Evolutionary conservation across 768 basidiomycete species (phyloP).

Genomic region (Mycena kentingensis): DNA sequence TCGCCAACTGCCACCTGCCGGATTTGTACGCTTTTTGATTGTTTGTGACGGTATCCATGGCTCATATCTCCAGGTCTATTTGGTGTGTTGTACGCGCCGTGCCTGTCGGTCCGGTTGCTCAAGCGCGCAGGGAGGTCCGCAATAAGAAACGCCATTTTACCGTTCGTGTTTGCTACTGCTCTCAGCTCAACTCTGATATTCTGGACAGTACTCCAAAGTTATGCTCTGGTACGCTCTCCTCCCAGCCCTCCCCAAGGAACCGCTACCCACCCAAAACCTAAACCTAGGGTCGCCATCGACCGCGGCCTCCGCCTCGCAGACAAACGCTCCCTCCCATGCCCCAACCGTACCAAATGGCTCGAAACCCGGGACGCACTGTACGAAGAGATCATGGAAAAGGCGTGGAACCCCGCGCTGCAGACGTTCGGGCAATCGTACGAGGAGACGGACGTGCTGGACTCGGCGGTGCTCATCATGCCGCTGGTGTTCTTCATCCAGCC

Average conservation of each 20-base stretch:
- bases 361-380: slow-evolving; percentile 79
- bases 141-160: slow-evolving; percentile 85
- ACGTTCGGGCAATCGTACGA: slow-evolving; percentile 92
- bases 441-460: slow-evolving; percentile 77
- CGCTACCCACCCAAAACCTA: background rate
- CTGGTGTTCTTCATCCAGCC: slow-evolving; percentile 89
- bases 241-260: background rate
- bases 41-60: slow-evolving; percentile 1
- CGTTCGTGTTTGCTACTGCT: slow-evolving; percentile 34
- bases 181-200: background rate
- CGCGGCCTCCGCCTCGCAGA: slow-evolving; percentile 92
- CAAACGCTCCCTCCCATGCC: slow-evolving; percentile 90
- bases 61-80: slow-evolving; percentile 58
- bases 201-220: slow-evolving; percentile 85
- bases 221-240: slow-evolving; percentile 74
- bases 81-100: slow-evolving; percentile 50
- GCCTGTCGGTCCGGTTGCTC: background rate
- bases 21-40: slow-evolving; percentile 64
- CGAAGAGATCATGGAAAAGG: slow-evolving; percentile 89
- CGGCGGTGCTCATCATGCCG: slow-evolving; percentile 90
- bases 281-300: slow-evolving; percentile 86
- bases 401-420: slow-evolving; percentile 72
- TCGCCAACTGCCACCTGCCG: slow-evolving; percentile 66
- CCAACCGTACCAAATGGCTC: slow-evolving; percentile 70
- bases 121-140: slow-evolving; percentile 75